Conservation (phyloP, 2,329 filamentous ascomycete species). For the Escovopsis weberi region DNA sequence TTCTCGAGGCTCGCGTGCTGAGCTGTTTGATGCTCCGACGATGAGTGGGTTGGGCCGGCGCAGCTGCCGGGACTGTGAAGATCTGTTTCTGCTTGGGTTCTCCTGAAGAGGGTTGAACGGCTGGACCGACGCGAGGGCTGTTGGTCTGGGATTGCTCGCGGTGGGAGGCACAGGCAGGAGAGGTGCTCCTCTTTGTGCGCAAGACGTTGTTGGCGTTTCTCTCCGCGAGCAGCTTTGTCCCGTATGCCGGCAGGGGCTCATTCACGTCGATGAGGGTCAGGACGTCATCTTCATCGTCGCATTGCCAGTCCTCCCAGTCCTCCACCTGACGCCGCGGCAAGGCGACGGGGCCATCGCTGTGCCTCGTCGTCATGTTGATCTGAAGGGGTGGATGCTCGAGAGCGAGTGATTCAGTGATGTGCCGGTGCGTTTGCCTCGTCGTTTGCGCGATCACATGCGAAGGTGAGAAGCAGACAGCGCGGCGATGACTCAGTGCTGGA, state of each 20-base stretch:
- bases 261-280: constrained; percentile 25
- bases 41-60: constrained; percentile 6
- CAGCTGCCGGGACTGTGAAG: constrained; percentile 7
- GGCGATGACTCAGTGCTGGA: too few species aligned
- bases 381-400: neutral
- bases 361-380: constrained; percentile 5
- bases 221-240: neutral
- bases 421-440: constrained; percentile 7
- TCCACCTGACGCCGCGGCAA: constrained; percentile 15
- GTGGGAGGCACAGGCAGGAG: neutral
- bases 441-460: neutral
- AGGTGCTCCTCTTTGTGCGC: neutral
- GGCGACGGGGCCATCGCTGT: constrained; percentile 7
- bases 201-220: neutral
- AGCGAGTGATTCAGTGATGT: constrained; percentile 3
- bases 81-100: constrained; percentile 1
- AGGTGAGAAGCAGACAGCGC: too few species aligned
- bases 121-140: constrained; percentile 4
- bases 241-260: constrained; percentile 15
- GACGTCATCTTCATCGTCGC: constrained; percentile 36
- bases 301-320: constrained; percentile 39
- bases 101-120: constrained; percentile 1
- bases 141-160: constrained; percentile 8
- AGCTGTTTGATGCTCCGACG: constrained; percentile 6
- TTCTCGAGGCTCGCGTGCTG: constrained; percentile 15